phyloP scores from a whole-genome alignment of 306 rosid species.

The Dryas octopetala region DNA sequence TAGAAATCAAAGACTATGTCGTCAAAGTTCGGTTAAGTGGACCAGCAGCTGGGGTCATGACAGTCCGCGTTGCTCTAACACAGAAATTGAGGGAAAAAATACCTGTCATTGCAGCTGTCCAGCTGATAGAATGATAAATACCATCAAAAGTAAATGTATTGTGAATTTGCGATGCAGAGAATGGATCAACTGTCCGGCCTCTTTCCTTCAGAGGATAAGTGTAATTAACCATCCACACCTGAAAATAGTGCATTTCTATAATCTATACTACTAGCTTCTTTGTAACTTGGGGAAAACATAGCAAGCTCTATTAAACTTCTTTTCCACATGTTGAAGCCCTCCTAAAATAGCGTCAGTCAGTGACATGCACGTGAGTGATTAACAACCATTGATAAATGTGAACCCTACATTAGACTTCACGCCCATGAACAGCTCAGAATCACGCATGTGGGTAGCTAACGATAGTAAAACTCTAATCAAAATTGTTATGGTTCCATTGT shows the following conservation, averaged over 20 bases:
- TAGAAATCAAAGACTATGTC: slow-evolving; percentile 59
- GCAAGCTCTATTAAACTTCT: neutral
- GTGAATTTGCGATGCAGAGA: slow-evolving; percentile 2
- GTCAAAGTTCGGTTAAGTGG: slow-evolving; percentile 83
- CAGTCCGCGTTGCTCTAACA: slow-evolving; percentile 90
- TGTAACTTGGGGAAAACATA: neutral
- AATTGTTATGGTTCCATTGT: too few species aligned
- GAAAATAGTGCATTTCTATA: neutral
- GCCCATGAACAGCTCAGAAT: too few species aligned
- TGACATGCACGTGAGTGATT: too few species aligned
- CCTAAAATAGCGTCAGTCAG: too few species aligned
- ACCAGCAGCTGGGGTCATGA: slow-evolving; percentile 90
- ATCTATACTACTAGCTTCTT: neutral
- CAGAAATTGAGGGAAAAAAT: slow-evolving; percentile 92
- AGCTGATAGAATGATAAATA: slow-evolving; percentile 61
- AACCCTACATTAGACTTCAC: too few species aligned
- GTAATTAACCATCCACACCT: neutral
- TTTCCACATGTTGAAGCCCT: too few species aligned
- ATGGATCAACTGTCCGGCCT: neutral
- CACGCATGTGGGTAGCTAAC: too few species aligned
- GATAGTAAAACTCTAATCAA: too few species aligned
- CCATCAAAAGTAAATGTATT: slow-evolving; percentile 17
- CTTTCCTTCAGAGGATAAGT: neutral
- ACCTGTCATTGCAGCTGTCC: slow-evolving; percentile 87
- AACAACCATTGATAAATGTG: too few species aligned